Conservation (phyloP, 2,329 filamentous ascomycete genomes). For the Cucurbitaria berberidis region DNA sequence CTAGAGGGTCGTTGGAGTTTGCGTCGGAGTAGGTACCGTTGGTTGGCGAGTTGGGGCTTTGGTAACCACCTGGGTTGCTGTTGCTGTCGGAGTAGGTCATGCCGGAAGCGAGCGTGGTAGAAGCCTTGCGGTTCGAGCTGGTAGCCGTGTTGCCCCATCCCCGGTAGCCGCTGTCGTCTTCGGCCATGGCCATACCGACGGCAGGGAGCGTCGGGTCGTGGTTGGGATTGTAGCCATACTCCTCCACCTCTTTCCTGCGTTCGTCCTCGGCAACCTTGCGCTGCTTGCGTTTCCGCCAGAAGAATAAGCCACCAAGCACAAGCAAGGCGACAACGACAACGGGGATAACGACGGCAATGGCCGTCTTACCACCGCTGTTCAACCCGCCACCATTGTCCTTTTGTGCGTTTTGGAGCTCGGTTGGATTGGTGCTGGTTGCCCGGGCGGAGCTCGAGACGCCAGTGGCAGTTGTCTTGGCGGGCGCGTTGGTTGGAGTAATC, state of each 20-base stretch:
- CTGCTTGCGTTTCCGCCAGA: constrained; percentile 89
- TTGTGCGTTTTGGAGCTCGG: constrained; percentile 17
- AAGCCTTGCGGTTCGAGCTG: constrained; percentile 74
- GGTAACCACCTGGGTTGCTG: constrained; percentile 61
- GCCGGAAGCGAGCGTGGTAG: constrained; percentile 85
- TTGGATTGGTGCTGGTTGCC: constrained; percentile 16
- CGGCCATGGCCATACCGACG: constrained; percentile 69
- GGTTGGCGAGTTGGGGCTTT: constrained; percentile 66
- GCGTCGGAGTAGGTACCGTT: constrained; percentile 70
- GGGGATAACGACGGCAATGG: constrained; percentile 91
- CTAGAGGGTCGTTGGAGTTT: constrained; percentile 71
- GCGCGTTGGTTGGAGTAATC: constrained; percentile 14
- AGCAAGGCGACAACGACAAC: constrained; percentile 86
- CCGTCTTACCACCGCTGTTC: constrained; percentile 73
- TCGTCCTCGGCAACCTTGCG: constrained; percentile 85
- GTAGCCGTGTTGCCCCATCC: constrained; percentile 90
- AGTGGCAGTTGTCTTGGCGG: constrained; percentile 8
- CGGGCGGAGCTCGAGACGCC: constrained; percentile 7
- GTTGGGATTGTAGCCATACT: constrained; percentile 98
- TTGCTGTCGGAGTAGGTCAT: constrained; percentile 72
- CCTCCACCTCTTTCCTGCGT: constrained; percentile 93
- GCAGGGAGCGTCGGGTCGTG: constrained; percentile 80
- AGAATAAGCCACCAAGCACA: constrained; percentile 75
- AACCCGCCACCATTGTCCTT: constrained; percentile 52
- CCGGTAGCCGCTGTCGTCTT: constrained; percentile 80